Conservation (phyloP, 2,329 filamentous ascomycete species). For the Xylaria arbuscula region DNA sequence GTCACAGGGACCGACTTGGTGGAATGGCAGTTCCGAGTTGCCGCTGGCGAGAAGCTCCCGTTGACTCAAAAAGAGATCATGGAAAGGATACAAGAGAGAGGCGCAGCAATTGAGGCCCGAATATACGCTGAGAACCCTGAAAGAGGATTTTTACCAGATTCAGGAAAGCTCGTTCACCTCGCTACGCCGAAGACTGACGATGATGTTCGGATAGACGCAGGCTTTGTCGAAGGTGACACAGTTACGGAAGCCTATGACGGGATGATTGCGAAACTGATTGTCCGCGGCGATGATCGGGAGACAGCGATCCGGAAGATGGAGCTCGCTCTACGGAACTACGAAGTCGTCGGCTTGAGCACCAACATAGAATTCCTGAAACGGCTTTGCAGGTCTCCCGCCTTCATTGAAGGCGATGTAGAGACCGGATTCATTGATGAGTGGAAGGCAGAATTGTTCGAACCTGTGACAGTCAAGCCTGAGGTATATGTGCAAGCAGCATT, state of each 20-base stretch:
- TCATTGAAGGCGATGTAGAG: constrained; percentile 88
- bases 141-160: constrained; percentile 92
- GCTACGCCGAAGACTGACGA: constrained; percentile 75
- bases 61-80: constrained; percentile 74
- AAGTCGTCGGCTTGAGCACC: constrained; percentile 91
- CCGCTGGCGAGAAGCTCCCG: constrained; percentile 67
- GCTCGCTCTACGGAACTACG: constrained; percentile 84
- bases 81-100: constrained; percentile 75
- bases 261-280: constrained; percentile 98
- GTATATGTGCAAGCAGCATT: constrained; percentile 89
- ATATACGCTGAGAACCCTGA: constrained; percentile 97
- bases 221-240: constrained; percentile 90
- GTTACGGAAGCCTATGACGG: constrained; percentile 96
- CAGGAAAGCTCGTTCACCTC: constrained; percentile 86
- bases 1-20: constrained; percentile 81
- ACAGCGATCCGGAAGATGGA: constrained; percentile 86
- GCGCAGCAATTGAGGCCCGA: constrained; percentile 92
- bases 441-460: constrained; percentile 79
- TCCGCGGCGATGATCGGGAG: constrained; percentile 80
- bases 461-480: constrained; percentile 71
- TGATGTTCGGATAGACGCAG: constrained; percentile 90
- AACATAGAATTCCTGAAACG: constrained; percentile 97
- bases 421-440: constrained; percentile 97
- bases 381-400: constrained; percentile 82
- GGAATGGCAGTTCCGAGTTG: constrained; percentile 91